Evolutionary conservation across 352 stramenopile species (phyloP), one percentile per base, ranked within the genome.

Genomic region (Pythium volutum): DNA sequence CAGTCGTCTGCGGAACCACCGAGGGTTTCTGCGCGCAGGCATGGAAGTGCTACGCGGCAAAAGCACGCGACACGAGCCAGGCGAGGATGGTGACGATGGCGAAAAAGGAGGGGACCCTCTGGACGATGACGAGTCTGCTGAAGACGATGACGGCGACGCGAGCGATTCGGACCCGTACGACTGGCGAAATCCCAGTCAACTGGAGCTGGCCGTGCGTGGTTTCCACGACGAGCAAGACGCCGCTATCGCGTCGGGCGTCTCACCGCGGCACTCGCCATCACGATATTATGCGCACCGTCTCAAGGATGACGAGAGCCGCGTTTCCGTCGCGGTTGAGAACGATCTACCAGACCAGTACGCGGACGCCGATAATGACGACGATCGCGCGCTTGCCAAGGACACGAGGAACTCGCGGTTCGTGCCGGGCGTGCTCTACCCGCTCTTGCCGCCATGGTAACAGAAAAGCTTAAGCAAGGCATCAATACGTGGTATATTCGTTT

Each of bases 341-440:
- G 58, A 64, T n/a, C 36, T 14, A 12, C 33, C 10, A 16, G 62
- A 66, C 12, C 29, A 56, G 3, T n/a, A 56, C 8, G 49, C 52
- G 4, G 51, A 55, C 5, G 39, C 45, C 6, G 16, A 57, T n/a
- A 52, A 64, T n/a, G 57, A 71, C 20, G 45, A 42, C 33, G 49
- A 66, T 29, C 42, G 36, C 16, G 46, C 23, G 4, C 39, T 84
- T 22, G 54, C 67, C 3, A 33, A 55, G 3, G 64, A 79, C 20
- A 58, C 66, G 22, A 42, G 63, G 43, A 51, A 49, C 39, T 85
- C 77, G 27, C 66, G 49, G 4, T 91, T 89, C 50, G 73, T 81
- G 1, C 70, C 77, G 8, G 75, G 73, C 27, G 73, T 89, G 11
- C 39, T 91, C 51, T 88, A 91, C 59, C 81, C 81, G 11, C 71